These are phyloP conservation scores for Penicillium coffeae DNA, from an alignment of 495 filamentous ascomycete species.

Conservation along the genomic window DNA sequence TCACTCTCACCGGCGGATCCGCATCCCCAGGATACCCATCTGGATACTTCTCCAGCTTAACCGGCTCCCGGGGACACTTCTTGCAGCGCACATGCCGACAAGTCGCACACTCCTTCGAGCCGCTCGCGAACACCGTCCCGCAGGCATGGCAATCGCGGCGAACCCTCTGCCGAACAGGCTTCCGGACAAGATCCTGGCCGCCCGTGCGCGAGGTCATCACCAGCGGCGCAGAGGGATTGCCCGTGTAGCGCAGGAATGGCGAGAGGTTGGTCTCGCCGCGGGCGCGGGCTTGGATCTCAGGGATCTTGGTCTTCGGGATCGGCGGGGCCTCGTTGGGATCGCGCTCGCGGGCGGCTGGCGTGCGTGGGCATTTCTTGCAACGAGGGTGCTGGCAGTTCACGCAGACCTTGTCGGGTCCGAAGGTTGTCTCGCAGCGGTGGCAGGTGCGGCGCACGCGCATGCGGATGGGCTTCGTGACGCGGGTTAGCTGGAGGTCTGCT, in stretches of 20 bases:
- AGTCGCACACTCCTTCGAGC: constrained; percentile 59
- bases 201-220: constrained; percentile 60
- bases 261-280: constrained; percentile 3
- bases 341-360: constrained; percentile 44
- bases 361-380: constrained; percentile 75
- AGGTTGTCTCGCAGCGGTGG: constrained; percentile 71
- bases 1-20: constrained; percentile 28
- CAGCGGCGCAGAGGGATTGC: constrained; percentile 29
- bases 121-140: constrained; percentile 54
- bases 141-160: constrained; percentile 78
- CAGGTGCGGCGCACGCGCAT: constrained; percentile 86
- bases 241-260: constrained; percentile 13
- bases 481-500: constrained; percentile 54
- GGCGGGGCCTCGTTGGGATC: constrained; percentile 25
- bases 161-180: constrained; percentile 62
- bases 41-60: constrained; percentile 69
- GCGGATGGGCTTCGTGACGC: constrained; percentile 83
- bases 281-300: constrained; percentile 14
- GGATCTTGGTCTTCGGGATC: constrained; percentile 35
- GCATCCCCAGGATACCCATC: constrained; percentile 74
- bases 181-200: constrained; percentile 67
- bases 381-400: constrained; percentile 67
- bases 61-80: constrained; percentile 72
- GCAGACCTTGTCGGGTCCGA: constrained; percentile 67
- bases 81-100: constrained; percentile 78